phyloP scores from a whole-genome alignment of 1,284 basidiomycete species.

The Moesziomyces sp. region DNA sequence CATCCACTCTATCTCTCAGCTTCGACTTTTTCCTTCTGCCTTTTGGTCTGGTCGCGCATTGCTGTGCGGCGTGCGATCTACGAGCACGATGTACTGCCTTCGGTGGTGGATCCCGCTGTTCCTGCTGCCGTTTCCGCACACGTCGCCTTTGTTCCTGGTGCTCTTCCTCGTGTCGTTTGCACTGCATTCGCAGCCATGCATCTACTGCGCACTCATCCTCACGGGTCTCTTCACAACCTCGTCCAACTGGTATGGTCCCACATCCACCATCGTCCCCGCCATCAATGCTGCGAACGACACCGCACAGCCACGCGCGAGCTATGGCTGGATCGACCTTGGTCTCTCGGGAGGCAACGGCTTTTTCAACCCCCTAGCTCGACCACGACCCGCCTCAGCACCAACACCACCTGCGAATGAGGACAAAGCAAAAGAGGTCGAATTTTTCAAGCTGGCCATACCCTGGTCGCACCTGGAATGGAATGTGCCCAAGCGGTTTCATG shows the following conservation, averaged over 20 bases:
- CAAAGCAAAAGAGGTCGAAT: background rate
- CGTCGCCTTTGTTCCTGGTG: slow-evolving; percentile 55
- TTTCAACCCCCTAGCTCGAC: slow-evolving; percentile 22
- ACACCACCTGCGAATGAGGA: background rate
- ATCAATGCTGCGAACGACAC: slow-evolving; percentile 1
- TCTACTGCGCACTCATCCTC: slow-evolving; percentile 60
- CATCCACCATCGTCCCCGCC: background rate
- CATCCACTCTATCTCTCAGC: background rate
- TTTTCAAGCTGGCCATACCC: slow-evolving; percentile 28
- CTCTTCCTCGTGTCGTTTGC: slow-evolving; percentile 59
- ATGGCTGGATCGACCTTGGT: slow-evolving; percentile 37
- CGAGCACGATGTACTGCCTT: slow-evolving; percentile 51
- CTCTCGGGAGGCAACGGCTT: slow-evolving; percentile 41
- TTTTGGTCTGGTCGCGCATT: background rate
- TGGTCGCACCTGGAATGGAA: slow-evolving; percentile 22
- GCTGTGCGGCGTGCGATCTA: too few species aligned
- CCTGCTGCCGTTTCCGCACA: slow-evolving; percentile 58
- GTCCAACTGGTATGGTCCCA: slow-evolving; percentile 41
- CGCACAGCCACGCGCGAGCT: slow-evolving; percentile 17
- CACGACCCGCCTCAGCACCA: background rate
- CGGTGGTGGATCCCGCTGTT: slow-evolving; percentile 65
- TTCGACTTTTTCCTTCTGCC: background rate
- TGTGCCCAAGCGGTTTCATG: slow-evolving; percentile 37
- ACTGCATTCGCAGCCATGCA: slow-evolving; percentile 59
- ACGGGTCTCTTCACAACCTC: slow-evolving; percentile 55